A percentile compares a stretch with the other conserved stretches of the same genome.
Evolutionary conservation across 163 green algal species (phyloP).

Genomic region (Volvox carteri): DNA sequence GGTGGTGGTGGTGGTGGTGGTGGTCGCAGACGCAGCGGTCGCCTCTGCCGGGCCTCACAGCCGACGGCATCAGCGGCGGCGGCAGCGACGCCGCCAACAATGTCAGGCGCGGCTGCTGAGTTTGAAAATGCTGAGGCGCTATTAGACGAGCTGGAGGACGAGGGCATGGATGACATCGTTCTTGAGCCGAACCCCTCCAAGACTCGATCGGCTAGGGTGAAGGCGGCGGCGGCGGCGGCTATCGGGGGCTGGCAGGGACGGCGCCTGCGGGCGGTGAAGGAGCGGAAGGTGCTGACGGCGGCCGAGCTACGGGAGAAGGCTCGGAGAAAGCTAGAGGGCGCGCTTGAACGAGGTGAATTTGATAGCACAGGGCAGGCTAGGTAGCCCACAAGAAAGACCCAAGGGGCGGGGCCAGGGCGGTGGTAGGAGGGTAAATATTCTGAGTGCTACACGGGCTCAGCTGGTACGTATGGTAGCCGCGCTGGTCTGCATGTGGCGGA

Average conservation of each 20-base stretch:
- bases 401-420: neutral
- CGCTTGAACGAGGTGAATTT: too few relatives aligned
- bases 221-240: neutral
- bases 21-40: too few relatives aligned
- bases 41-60: neutral
- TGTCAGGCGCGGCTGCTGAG: neutral
- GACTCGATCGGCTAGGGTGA: neutral
- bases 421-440: neutral
- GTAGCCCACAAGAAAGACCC: too few relatives aligned
- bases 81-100: too few relatives aligned
- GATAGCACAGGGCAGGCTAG: too few relatives aligned
- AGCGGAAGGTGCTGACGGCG: neutral
- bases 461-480: neutral
- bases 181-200: neutral
- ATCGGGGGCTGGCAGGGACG: neutral
- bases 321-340: neutral
- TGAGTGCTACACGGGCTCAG: neutral
- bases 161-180: neutral
- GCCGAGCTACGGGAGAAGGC: neutral
- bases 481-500: too few relatives aligned
- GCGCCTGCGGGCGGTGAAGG: neutral
- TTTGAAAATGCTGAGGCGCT: neutral
- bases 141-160: neutral
- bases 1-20: neutral
- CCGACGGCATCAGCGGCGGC: too few relatives aligned